These are phyloP conservation scores for Stephania japonica DNA, from an alignment of 164 flowering plant species.

Conservation along the genomic window DNA sequence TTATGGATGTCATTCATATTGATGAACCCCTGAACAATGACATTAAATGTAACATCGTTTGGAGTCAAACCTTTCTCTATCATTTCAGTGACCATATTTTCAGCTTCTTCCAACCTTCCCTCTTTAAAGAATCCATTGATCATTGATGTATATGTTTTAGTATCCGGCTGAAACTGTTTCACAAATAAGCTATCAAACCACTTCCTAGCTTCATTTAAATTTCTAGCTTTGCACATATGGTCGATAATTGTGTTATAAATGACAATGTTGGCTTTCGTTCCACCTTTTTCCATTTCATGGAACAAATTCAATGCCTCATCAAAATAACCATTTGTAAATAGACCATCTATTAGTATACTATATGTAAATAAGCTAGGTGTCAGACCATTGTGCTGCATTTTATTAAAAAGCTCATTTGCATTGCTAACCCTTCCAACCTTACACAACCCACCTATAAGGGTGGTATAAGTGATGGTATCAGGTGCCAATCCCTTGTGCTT, in stretches of 20 bases:
- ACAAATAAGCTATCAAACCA: conserved; percentile 3
- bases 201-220: conserved; percentile 12
- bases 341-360: not conserved
- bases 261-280: conserved; percentile 5
- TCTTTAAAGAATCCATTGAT: conserved; percentile 15
- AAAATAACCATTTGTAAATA: not conserved
- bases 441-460: conserved; percentile 5
- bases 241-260: conserved; percentile 16
- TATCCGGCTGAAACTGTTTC: conserved; percentile 15
- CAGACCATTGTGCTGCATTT: not conserved
- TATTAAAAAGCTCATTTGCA: not conserved
- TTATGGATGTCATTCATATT: conserved; percentile 3
- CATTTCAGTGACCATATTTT: conserved; percentile 18
- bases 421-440: not conserved
- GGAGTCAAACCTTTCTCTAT: conserved; percentile 18
- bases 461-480: not conserved
- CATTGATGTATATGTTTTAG: conserved; percentile 15
- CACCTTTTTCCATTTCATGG: conserved; percentile 1
- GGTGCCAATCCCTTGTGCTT: not conserved
- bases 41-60: conserved; percentile 21
- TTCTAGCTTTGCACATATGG: conserved; percentile 16
- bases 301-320: conserved; percentile 20
- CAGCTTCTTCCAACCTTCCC: conserved; percentile 18
- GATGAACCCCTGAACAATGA: conserved; percentile 10
- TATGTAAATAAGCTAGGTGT: not conserved